Evolutionary conservation across 1,284 basidiomycete species (phyloP).

Genomic region (Cutaneotrichosporon sp.): DNA sequence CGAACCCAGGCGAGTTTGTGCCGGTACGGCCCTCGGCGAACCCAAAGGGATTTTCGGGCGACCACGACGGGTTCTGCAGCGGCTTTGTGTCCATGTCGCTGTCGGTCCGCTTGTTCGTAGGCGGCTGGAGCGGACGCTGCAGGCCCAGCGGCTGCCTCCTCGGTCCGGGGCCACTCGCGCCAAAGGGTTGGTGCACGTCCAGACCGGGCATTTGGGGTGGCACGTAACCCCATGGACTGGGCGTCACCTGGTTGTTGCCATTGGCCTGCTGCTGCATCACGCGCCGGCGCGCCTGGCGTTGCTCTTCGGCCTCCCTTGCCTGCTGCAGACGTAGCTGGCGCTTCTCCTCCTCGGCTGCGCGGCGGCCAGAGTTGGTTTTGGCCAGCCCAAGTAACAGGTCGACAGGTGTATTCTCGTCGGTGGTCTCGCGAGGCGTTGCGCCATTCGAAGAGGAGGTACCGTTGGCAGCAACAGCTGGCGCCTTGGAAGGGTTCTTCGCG

Average conservation of each 20-base stretch:
- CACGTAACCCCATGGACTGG: slow-evolving; percentile 45
- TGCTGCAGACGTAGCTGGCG: slow-evolving; percentile 43
- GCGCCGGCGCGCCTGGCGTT: slow-evolving; percentile 24
- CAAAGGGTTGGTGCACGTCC: slow-evolving; percentile 48
- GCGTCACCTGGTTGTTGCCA: slow-evolving; percentile 9
- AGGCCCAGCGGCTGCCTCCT: slow-evolving; percentile 31
- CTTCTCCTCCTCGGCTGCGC: slow-evolving; percentile 46
- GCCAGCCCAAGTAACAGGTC: slow-evolving; percentile 44
- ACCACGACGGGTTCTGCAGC: slow-evolving; percentile 6
- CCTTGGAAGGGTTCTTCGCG: slow-evolving; percentile 32
- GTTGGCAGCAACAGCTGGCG: slow-evolving; percentile 12
- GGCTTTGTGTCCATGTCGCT: background rate
- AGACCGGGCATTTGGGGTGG: slow-evolving; percentile 47
- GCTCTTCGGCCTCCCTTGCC: slow-evolving; percentile 39
- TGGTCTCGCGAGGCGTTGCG: slow-evolving; percentile 5
- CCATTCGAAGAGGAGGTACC: slow-evolving; percentile 13
- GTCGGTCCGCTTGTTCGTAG: slow-evolving; percentile 7
- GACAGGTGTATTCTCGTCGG: slow-evolving; percentile 41
- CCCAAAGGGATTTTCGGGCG: slow-evolving; percentile 19
- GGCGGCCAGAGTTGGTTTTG: slow-evolving; percentile 40
- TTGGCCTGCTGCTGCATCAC: slow-evolving; percentile 12
- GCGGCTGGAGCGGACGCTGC: slow-evolving; percentile 45
- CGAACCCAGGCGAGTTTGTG: slow-evolving; percentile 10
- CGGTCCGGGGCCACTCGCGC: slow-evolving; percentile 4
- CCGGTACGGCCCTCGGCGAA: slow-evolving; percentile 15